Evolutionary conservation across 495 filamentous ascomycete species (phyloP), one percentile per base, ranked within the genome.

Genomic region (Daldinia bambusicola): DNA sequence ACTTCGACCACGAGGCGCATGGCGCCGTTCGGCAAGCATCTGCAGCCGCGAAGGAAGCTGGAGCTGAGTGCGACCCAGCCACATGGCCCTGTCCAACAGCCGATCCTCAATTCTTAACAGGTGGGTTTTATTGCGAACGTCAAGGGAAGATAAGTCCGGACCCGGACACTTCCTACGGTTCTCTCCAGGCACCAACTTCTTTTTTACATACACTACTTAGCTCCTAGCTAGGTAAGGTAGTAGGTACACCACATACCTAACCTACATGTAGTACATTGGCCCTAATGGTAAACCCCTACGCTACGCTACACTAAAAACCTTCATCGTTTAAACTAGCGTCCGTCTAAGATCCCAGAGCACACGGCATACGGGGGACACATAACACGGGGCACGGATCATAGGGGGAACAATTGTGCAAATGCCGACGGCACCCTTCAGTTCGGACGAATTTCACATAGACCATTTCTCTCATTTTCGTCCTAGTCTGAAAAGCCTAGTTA

Each of bases 1-100:
- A 67, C 66, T 55, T 53, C 34, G 64, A 62, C 57, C 66, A 69
- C 66, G 52, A 66, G 61, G 70, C 61, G 62, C 53, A 63, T 55
- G 70, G 70, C 65, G 61, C 61, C 70, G 66, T 61, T 59, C 70
- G 70, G 70, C 70, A 73, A 73, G 70, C 70, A 45, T 69, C 70
- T 73, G 70, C 70, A 73, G 66, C 70, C 66, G 66, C 70, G 66
- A 73, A 72, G 66, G 67, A 64, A 69, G 70, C 66, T 73, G 66
- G 64, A 73, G 66, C 66, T 73, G 70, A 73, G 70, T 73, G 56
- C 70, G 61, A 73, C 70, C 70, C 66, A 69, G 70, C 70, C 70
- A 69, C 70, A 73, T 73, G 70, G 70, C 70, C 70, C 70, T 73
- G 70, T 73, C 62, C 22, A 68, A 73, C 70, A 73, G 70, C 70